Conservation (phyloP, 1,284 basidiomycete genomes). For the Cutaneotrichosporon dermatis region DNA sequence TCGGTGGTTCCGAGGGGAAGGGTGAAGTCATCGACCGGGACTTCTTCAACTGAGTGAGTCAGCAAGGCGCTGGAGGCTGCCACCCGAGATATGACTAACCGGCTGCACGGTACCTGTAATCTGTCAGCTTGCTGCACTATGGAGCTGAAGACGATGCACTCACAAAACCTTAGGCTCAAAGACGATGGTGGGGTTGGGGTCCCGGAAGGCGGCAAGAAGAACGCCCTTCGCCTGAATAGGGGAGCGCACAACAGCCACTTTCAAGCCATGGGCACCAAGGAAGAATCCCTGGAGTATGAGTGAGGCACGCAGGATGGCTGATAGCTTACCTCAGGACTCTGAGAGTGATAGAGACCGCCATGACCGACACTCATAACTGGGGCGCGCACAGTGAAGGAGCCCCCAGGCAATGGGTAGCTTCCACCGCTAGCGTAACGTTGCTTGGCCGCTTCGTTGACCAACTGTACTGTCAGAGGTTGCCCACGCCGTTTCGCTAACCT, state of each 20-base stretch:
- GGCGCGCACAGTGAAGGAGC: slow-evolving; percentile 78
- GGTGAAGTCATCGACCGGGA: slow-evolving; percentile 79
- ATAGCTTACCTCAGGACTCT: slow-evolving; percentile 66
- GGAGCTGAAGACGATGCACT: slow-evolving; percentile 6
- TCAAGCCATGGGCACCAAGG: slow-evolving; percentile 81
- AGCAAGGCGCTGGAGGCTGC: neutral
- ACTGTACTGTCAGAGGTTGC: slow-evolving; percentile 36
- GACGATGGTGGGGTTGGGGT: slow-evolving; percentile 89
- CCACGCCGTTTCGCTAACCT: slow-evolving; percentile 52
- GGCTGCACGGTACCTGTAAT: slow-evolving; percentile 33
- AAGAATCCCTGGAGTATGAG: slow-evolving; percentile 63
- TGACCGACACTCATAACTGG: slow-evolving; percentile 89
- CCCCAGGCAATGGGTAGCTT: slow-evolving; percentile 60
- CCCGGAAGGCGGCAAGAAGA: slow-evolving; percentile 75
- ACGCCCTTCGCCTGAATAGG: slow-evolving; percentile 93
- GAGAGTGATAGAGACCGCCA: slow-evolving; percentile 88
- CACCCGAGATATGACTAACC: slow-evolving; percentile 13
- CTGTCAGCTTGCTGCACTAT: slow-evolving; percentile 2
- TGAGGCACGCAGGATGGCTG: neutral
- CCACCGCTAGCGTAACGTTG: slow-evolving; percentile 85
- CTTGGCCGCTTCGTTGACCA: slow-evolving; percentile 95
- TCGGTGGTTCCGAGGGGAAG: slow-evolving; percentile 78
- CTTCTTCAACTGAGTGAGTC: slow-evolving; percentile 68
- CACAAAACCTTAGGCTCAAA: slow-evolving; percentile 75
- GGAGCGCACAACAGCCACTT: slow-evolving; percentile 87